Base-by-base conservation (phyloP, 495 filamentous ascomycete genomes). In the Aspergillus indologenus region DNA sequence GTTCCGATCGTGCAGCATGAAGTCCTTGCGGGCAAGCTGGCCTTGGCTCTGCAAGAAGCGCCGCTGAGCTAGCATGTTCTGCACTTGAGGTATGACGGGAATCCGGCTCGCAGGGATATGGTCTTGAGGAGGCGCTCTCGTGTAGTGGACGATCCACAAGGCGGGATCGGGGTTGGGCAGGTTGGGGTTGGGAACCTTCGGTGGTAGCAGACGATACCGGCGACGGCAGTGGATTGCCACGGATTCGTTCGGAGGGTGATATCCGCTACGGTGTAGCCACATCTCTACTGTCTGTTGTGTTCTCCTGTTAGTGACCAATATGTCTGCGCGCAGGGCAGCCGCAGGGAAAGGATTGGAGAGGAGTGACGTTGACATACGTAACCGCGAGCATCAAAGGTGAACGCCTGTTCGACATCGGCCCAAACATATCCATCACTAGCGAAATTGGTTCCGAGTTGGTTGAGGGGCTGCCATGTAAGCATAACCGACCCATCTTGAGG, bases 81-180 rank as follows among this genome's bases (percentile, higher is more conserved):
- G 86, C 9, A 85, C 76, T 34, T 82, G 82, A 6, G 81, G 81
- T 20, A 79, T 66, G 14, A 85, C 63, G 1, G 81, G 86, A 19
- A 96, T 84, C 23, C 82, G 75, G 20, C 79, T 81, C 23, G 80
- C 78, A 1, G 89, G 88, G 42, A 91, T 76, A 55, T 89, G 85
- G 57, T 95, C 84, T 29, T 80, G 73, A 31, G 81, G 86, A 12
- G 95, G 89, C 22, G 87, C 78, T 50, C 83, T 83, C 24, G 85
- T 82, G 67, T 97, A 98, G 73, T 98, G 94, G n/a, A 96, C 84
- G 56, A 98, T 88, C 91, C 91, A 97, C 31, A 97, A 77, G 18
- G 86, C 87, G 6, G 89, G 87, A 71, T 97, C 91, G 45, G 88
- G 81, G 21, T 81, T 80, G 17, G 88, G 83, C 15, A 79, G 74